Evolutionary conservation across 345 rosid species (phyloP), one percentile per base, ranked within the genome.

Genomic region (Lagerstroemia speciosa): DNA sequence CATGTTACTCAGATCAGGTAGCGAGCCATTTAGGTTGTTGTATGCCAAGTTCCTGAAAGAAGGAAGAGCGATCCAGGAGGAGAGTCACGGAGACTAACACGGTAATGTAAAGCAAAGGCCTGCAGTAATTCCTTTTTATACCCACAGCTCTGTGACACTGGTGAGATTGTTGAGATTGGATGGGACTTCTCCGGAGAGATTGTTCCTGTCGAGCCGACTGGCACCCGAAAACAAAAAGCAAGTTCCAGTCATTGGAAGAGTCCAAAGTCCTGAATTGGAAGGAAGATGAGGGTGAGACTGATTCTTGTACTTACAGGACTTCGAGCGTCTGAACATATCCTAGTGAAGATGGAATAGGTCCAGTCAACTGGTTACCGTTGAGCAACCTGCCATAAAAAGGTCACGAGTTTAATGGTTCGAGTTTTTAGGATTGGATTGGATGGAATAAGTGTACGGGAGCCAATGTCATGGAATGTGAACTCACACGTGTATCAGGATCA

Each of bases 151-250:
- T 43, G 77, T 81, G 75, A 89, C 67, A 64, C 75, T 88, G 61
- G 89, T 80, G 43, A 94, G 95, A 82, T 91, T 91, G 72, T 82
- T 84, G 72, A 94, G 81, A 80, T 78, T 88, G 68, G 79, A 67
- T 34, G 96, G 96, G 46, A 86, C 85, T 67, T 73, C 72, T 69
- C 91, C 97, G 12, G 80, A 66, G 24, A 94, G 67, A 46, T 75
- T 73, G 78, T 94, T 94, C 79, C 99, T 87, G 76, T 94, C 99
- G 53, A 91, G 97, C 64, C 97, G 97, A n/a, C 99, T 91, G 93
- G 38, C 48, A 66, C 38, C 52, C 22, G 24, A 27, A 50, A 50
- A 9, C 8, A 15, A 17, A 45, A 45, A 19, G 24, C n/a, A 50
- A 50, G 55, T 7, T 50, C 55, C 55, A 1, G 55, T 12, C 8